These are phyloP conservation scores for Nothophoma quercina DNA, from an alignment of 2,329 filamentous ascomycete species.

Conservation along the genomic window DNA sequence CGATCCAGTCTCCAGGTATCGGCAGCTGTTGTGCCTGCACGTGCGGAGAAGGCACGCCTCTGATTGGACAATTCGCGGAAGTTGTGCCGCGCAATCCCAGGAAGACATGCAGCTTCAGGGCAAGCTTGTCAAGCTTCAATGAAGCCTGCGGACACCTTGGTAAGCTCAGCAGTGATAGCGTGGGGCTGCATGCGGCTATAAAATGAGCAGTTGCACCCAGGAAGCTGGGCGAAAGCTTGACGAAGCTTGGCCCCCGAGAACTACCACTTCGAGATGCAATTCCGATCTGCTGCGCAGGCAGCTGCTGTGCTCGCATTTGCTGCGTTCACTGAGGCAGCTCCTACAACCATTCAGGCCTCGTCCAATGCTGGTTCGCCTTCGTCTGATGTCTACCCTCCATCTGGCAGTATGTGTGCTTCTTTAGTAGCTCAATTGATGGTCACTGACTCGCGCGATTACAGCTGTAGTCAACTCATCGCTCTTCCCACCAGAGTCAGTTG, in stretches of 20 bases:
- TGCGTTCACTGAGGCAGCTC: slow-evolving; percentile 19
- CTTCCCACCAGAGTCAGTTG: slow-evolving; percentile 38
- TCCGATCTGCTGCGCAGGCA: slow-evolving; percentile 9
- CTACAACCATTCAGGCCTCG: slow-evolving; percentile 26
- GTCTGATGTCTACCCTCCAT: slow-evolving; percentile 32
- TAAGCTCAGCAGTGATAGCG: slow-evolving; percentile 1
- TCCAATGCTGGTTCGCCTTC: slow-evolving; percentile 26
- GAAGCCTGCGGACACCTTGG: background rate
- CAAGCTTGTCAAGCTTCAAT: slow-evolving; percentile 11
- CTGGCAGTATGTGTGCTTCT: slow-evolving; percentile 29
- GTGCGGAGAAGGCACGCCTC: slow-evolving; percentile 5
- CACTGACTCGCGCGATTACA: slow-evolving; percentile 16
- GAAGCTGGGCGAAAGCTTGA: slow-evolving; percentile 33
- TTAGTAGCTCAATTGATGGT: background rate
- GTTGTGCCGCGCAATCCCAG: slow-evolving; percentile 7
- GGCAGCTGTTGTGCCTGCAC: background rate
- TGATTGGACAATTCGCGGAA: slow-evolving; percentile 16
- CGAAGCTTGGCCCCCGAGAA: slow-evolving; percentile 20
- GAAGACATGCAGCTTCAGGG: slow-evolving; percentile 7
- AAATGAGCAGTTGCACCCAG: slow-evolving; percentile 11
- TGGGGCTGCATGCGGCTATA: slow-evolving; percentile 17
- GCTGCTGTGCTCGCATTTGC: slow-evolving; percentile 22
- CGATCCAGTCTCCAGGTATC: background rate
- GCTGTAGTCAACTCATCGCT: slow-evolving; percentile 32
- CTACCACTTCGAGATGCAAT: slow-evolving; percentile 7